These are phyloP conservation scores for Dictyostelium brefeldianum DNA, from an alignment of 78 protist genomes.

Conservation along the genomic window DNA sequence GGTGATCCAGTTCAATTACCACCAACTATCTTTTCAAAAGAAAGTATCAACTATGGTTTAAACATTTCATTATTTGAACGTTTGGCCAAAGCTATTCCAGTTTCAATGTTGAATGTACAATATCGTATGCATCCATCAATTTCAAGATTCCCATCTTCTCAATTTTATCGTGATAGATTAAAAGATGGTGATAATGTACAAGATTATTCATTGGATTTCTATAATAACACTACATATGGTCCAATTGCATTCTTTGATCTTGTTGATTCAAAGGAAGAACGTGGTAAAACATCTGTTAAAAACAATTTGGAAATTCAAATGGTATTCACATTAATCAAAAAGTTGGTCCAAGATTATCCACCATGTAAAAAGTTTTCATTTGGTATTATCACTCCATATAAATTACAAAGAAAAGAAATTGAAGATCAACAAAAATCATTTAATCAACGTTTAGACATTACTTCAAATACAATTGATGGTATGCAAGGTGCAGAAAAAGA, in stretches of 20 bases:
- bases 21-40: constrained; percentile 82
- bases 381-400: constrained; percentile 93
- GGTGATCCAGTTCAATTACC: constrained; percentile 93
- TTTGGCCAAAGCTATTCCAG: background rate
- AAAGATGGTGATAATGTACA: constrained; percentile 54
- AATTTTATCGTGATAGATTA: constrained; percentile 85
- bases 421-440: background rate
- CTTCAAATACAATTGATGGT: constrained; percentile 87
- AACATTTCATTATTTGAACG: constrained; percentile 71
- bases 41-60: constrained; percentile 13
- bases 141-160: constrained; percentile 77
- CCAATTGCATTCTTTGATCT: constrained; percentile 38
- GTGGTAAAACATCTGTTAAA: constrained; percentile 3
- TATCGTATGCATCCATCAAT: constrained; percentile 95
- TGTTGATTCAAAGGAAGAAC: constrained; percentile 12
- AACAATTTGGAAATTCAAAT: constrained; percentile 23
- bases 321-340: constrained; percentile 6
- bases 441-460: constrained; percentile 23
- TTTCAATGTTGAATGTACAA: constrained; percentile 78
- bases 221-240: constrained; percentile 10
- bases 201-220: background rate
- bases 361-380: constrained; percentile 41
- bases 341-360: constrained; percentile 22
- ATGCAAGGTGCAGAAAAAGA: constrained; percentile 94
- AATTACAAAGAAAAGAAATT: constrained; percentile 72